phyloP scores from a whole-genome alignment of 2,329 filamentous ascomycete genomes.

The Hypoxylon rubiginosum region DNA sequence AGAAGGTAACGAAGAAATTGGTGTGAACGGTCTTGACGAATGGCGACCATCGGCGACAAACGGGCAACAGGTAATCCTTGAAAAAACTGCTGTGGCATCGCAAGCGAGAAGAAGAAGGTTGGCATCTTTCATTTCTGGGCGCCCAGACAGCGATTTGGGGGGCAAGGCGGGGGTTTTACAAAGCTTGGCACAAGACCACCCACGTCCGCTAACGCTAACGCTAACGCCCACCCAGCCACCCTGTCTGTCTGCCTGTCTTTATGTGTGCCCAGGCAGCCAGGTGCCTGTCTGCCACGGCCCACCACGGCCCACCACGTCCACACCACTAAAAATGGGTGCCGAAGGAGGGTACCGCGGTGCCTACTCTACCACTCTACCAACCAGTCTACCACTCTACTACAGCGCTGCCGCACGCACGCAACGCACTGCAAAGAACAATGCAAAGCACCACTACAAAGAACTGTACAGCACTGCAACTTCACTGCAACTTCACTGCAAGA shows the following conservation, averaged over 20 bases:
- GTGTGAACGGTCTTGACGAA: constrained; percentile 26
- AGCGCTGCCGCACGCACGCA: too few relatives aligned
- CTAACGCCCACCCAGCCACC: too few relatives aligned
- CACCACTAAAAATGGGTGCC: constrained; percentile 1
- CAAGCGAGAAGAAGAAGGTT: constrained; percentile 19
- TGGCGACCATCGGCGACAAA: constrained; percentile 19
- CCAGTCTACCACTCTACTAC: too few relatives aligned
- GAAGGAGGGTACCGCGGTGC: neutral
- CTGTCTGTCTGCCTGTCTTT: too few relatives aligned
- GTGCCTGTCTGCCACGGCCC: too few relatives aligned
- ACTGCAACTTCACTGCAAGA: neutral
- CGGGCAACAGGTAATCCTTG: constrained; percentile 23
- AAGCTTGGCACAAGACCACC: constrained; percentile 32
- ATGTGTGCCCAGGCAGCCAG: too few relatives aligned
- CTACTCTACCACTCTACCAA: neutral
- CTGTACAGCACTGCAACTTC: too few relatives aligned
- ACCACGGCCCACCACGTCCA: neutral
- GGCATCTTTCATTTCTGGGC: constrained; percentile 6
- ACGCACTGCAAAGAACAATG: too few relatives aligned
- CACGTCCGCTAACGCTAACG: neutral
- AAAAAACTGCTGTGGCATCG: constrained; percentile 23
- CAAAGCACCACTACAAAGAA: too few relatives aligned
- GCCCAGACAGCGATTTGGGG: constrained; percentile 21
- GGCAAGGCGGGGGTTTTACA: constrained; percentile 17
- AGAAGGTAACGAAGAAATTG: constrained; percentile 44